Evolutionary conservation across 352 stramenopile species (phyloP), one percentile per base, ranked within the genome.

Genomic region (Globisporangium middletonii): DNA sequence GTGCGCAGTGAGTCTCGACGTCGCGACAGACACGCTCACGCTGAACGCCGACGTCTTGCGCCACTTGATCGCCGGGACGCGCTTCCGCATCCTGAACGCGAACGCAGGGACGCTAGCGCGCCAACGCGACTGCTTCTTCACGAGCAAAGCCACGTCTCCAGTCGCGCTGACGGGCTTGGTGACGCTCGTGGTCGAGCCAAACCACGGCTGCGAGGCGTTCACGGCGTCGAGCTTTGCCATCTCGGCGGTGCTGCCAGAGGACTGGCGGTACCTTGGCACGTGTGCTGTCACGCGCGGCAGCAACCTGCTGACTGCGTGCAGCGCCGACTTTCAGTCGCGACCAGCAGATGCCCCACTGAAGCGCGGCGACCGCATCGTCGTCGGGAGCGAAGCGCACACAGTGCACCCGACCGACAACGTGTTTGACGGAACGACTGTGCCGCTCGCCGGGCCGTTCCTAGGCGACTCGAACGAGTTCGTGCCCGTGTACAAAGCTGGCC

Each of bases 321-420:
- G 63, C 53, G 56, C 45, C 7, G 69, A 82, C 38, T 82, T 92
- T 11, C 55, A 60, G 0, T 26, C 27, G 3, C 23, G 73, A 0
- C 73, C 71, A 11, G 33, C 60, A 0, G 72, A 78, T 42, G 67
- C 67, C 38, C 72, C 75, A 12, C 60, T 96, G 3, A 66, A 82
- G 44, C 79, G 88, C 41, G 88, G 91, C 11, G 88, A 97, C 57
- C 60, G 64, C 18, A 71, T 98, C 5, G 63, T 91, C 0, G 77
- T 98, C 3, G 88, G 89, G 37, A 63, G 66, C 7, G 86, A 96
- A 63, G 49, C 71, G 1, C 83, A 97, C 62, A 66, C 52, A 13
- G 76, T 97, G 27, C 63, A 89, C 55, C 55, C 57, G 3, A 86
- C 77, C 0, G 46, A 68, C 18, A 87, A 77, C 0, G 57, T 70